phyloP scores from a whole-genome alignment of 1,284 basidiomycete species.

The Puccinia polysora region DNA sequence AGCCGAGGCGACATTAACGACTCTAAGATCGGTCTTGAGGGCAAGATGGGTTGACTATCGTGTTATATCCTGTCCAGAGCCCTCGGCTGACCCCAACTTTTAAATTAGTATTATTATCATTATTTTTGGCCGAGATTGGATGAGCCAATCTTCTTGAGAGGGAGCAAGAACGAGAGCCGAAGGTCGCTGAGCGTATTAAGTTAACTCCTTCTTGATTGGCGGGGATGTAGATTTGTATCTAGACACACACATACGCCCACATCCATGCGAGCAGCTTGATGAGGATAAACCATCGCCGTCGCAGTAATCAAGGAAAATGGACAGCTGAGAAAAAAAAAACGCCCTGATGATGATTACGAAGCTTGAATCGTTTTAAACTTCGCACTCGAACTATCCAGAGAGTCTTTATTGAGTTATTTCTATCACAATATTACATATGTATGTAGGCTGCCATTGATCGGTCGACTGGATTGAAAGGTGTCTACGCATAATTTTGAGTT shows the following conservation, averaged over 20 bases:
- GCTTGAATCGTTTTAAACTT: constrained; percentile 9
- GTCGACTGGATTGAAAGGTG: no score
- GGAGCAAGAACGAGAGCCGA: not conserved
- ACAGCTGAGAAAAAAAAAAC: not conserved
- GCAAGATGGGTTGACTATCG: not conserved
- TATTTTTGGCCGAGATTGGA: not conserved
- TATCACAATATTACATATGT: no score
- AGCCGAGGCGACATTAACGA: constrained; percentile 20
- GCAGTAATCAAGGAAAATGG: not conserved
- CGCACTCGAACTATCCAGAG: no score
- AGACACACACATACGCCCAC: not conserved
- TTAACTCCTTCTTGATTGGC: no score
- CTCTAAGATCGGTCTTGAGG: not conserved
- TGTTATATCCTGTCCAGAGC: not conserved
- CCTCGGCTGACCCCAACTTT: no score
- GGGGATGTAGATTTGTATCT: not conserved
- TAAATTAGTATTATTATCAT: no score
- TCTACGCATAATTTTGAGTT: no score
- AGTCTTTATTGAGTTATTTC: no score
- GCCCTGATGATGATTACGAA: not conserved
- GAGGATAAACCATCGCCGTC: no score
- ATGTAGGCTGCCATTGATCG: no score
- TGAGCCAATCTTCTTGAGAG: not conserved
- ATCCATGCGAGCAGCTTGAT: no score
- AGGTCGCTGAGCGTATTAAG: no score